Percentiles rank a stretch among this genome's conserved stretches.
These are phyloP conservation scores for Cryptosporidium ryanae DNA, from an alignment of 169 alveolate species.

Conservation along the genomic window DNA sequence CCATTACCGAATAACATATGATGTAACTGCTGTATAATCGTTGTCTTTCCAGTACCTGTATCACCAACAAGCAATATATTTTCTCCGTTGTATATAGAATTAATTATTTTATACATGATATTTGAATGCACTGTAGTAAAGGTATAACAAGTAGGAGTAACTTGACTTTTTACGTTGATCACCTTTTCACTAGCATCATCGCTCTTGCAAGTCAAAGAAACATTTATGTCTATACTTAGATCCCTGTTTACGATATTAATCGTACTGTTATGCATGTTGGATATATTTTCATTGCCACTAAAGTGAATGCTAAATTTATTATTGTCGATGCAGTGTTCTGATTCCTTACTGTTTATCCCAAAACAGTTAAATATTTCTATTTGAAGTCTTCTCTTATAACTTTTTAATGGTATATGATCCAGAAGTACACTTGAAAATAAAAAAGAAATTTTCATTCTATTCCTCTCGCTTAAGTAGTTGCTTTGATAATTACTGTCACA, in stretches of 20 bases:
- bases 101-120: conserved; percentile 85
- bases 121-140: conserved; percentile 83
- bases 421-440: conserved; percentile 6
- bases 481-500: not conserved
- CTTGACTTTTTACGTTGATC: not conserved
- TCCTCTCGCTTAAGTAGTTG: conserved; percentile 6
- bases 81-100: conserved; percentile 88
- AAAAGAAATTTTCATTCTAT: conserved; percentile 23
- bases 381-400: conserved; percentile 50
- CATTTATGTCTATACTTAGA: conserved; percentile 65
- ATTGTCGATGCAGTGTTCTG: conserved; percentile 67
- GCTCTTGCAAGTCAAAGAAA: conserved; percentile 29
- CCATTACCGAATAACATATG: conserved; percentile 20
- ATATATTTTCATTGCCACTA: conserved; percentile 15
- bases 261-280: conserved; percentile 27
- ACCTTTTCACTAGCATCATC: conserved; percentile 13
- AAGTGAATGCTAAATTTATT: conserved; percentile 76
- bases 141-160: conserved; percentile 15
- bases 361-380: conserved; percentile 25
- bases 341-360: conserved; percentile 13
- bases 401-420: conserved; percentile 65
- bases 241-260: conserved; percentile 65
- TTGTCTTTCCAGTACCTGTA: conserved; percentile 99
- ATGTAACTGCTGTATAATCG: conserved; percentile 87
- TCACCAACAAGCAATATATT: conserved; percentile 98